These are phyloP conservation scores for Cymbopogon flexuosus DNA, from an alignment of 202 grass and related monocot species.

Conservation along the genomic window DNA sequence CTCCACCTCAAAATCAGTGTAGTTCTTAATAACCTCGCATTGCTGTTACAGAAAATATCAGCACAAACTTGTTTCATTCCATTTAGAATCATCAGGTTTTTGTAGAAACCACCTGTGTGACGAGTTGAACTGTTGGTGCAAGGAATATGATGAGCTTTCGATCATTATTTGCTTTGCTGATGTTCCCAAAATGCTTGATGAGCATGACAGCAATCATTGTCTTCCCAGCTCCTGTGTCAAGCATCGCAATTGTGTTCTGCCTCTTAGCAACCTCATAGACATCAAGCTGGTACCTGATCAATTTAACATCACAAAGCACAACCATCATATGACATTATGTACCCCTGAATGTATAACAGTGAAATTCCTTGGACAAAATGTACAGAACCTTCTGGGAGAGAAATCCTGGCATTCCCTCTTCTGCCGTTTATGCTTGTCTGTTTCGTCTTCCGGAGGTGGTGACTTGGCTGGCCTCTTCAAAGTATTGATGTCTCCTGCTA, in stretches of 20 bases:
- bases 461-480: conserved; percentile 33
- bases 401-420: conserved; percentile 32
- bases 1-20: conserved; percentile 66
- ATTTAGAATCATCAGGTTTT: neutral
- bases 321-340: neutral
- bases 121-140: conserved; percentile 72
- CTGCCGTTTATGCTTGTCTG: conserved; percentile 15
- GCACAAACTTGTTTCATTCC: neutral
- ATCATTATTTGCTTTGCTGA: conserved; percentile 36
- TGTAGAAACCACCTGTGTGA: conserved; percentile 49
- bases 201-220: conserved; percentile 93
- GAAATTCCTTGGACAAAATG: neutral
- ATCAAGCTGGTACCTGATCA: conserved; percentile 68
- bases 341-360: neutral
- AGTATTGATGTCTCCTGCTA: conserved; percentile 30
- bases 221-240: conserved; percentile 78
- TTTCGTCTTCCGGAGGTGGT: conserved; percentile 13
- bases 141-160: conserved; percentile 64
- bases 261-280: conserved; percentile 57
- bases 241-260: conserved; percentile 75
- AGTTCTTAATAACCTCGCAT: conserved; percentile 64
- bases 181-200: conserved; percentile 50
- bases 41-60: conserved; percentile 50
- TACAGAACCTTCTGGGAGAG: conserved; percentile 41
- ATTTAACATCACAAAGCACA: conserved; percentile 9